These are phyloP conservation scores for Aquilaria sinensis DNA, from an alignment of 345 rosid species.

Conservation along the genomic window DNA sequence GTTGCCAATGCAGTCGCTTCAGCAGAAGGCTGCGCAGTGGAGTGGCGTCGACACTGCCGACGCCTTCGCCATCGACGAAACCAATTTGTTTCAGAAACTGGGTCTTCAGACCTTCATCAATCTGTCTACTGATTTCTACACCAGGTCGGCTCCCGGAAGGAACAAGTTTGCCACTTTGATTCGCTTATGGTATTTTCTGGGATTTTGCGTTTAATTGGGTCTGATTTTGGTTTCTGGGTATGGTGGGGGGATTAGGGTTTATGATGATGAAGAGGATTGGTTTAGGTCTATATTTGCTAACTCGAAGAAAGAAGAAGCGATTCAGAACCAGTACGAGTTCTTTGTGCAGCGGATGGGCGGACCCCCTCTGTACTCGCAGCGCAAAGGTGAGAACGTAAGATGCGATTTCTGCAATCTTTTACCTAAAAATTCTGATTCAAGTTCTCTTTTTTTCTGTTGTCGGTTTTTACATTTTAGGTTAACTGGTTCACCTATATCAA, in stretches of 20 bases:
- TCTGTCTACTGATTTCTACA: constrained; percentile 90
- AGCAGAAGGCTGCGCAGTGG: constrained; percentile 76
- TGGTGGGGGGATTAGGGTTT: constrained; percentile 46
- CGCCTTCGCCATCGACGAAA: constrained; percentile 72
- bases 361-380: constrained; percentile 74
- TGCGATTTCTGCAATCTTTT: background rate
- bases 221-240: background rate
- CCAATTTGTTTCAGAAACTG: constrained; percentile 66
- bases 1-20: constrained; percentile 60
- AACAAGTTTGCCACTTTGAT: background rate
- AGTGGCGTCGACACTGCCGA: constrained; percentile 74
- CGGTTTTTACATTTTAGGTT: background rate
- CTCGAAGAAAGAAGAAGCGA: constrained; percentile 82
- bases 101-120: constrained; percentile 78
- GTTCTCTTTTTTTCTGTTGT: constrained; percentile 1
- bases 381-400: constrained; percentile 42
- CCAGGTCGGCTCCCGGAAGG: constrained; percentile 30
- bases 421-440: background rate
- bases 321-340: constrained; percentile 88
- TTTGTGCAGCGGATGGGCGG: constrained; percentile 97
- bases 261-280: constrained; percentile 85
- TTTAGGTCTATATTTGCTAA: constrained; percentile 64
- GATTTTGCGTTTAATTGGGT: background rate
- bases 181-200: background rate
- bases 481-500: background rate